Conservation (phyloP, 495 filamentous ascomycete species). For the Xanthoparmelia taractica region DNA sequence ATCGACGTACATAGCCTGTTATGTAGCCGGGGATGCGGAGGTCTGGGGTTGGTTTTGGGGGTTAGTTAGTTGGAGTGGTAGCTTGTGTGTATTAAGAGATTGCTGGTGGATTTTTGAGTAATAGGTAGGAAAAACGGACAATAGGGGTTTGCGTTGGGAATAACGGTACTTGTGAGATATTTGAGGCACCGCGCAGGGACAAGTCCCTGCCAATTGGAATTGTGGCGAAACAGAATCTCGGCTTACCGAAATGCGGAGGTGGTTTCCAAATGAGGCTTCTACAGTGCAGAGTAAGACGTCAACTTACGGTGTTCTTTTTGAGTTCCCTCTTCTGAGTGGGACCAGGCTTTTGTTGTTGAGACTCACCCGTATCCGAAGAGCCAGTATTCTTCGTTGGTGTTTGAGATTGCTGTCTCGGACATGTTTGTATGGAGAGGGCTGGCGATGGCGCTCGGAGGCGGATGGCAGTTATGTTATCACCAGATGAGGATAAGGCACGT, state of each 20-base stretch:
- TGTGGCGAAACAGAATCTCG: not conserved
- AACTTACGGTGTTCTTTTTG: not conserved
- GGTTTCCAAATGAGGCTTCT: conserved; percentile 99
- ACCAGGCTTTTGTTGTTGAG: not conserved
- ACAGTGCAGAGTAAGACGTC: not conserved
- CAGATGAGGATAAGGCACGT: not conserved
- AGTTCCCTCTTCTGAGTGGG: not conserved
- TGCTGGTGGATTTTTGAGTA: not conserved
- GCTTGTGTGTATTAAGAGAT: not conserved
- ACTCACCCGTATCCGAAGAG: conserved; percentile 85
- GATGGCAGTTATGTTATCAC: not conserved
- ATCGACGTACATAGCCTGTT: conserved; percentile 85
- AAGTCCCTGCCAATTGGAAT: too few species aligned
- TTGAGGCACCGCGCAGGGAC: too few species aligned
- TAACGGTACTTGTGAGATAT: too few species aligned
- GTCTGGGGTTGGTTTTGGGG: conserved; percentile 46
- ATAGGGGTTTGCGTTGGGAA: too few species aligned
- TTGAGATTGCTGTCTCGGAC: not conserved
- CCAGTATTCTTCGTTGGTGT: conserved; percentile 60
- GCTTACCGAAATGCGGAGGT: conserved; percentile 84
- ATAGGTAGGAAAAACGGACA: not conserved
- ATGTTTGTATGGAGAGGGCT: not conserved
- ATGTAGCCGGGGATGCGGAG: conserved; percentile 84
- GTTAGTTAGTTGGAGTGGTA: not conserved
- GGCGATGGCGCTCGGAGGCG: not conserved